Conservation (phyloP, 495 filamentous ascomycete species). For the Apodospora peruviana region DNA sequence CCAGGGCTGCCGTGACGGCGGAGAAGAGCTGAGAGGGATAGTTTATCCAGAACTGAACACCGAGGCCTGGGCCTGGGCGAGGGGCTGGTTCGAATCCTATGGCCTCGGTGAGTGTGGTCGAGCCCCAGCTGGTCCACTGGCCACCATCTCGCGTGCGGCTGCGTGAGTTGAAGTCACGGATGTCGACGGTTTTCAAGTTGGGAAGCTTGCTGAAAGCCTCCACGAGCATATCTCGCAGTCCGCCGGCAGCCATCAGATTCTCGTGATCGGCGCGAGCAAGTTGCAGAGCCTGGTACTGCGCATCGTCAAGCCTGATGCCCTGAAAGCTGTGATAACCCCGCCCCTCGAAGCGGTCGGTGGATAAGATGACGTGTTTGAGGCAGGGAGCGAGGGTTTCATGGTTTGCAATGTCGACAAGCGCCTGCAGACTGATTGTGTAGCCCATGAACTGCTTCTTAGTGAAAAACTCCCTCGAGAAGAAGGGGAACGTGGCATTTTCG, state of each 20-base stretch:
- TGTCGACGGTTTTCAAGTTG: conserved; percentile 41
- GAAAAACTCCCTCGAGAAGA: conserved; percentile 51
- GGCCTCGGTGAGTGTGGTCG: conserved; percentile 13
- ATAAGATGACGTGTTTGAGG: conserved; percentile 45
- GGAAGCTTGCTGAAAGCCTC: conserved; percentile 44
- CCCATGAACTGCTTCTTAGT: conserved; percentile 51
- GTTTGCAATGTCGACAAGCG: conserved; percentile 49
- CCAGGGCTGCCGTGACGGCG: conserved; percentile 30
- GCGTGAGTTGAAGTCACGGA: conserved; percentile 43
- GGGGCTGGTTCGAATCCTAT: conserved; percentile 2
- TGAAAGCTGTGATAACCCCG: too few relatives aligned
- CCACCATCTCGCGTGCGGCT: conserved; percentile 27
- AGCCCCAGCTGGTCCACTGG: conserved; percentile 32
- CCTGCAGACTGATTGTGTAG: conserved; percentile 38
- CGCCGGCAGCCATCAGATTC: conserved; percentile 31
- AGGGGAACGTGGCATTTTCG: conserved; percentile 37
- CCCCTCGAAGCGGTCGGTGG: conserved; percentile 23
- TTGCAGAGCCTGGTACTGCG: background rate
- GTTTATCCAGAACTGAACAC: too few relatives aligned
- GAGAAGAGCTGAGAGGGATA: conserved; percentile 17
- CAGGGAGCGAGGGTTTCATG: conserved; percentile 32
- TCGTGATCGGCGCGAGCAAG: conserved; percentile 16
- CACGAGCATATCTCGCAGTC: conserved; percentile 39
- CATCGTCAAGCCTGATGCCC: background rate
- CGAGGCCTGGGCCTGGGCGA: too few relatives aligned